Evolutionary conservation across 768 basidiomycete genomes (phyloP).

Genomic region (Trametes punicea): DNA sequence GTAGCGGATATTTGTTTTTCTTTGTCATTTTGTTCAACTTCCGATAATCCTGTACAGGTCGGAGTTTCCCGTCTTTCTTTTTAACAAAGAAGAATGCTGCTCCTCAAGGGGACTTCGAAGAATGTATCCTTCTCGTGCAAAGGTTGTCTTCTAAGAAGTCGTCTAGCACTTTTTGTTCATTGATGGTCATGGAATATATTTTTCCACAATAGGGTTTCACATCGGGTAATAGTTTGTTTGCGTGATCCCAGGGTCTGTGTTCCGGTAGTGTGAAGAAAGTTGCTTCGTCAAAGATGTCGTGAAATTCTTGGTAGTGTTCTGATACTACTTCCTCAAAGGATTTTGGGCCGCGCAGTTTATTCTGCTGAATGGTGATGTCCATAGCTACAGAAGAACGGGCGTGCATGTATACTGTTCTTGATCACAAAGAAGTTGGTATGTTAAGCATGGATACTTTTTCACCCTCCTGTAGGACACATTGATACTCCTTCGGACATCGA

Average conservation of each 20-base stretch:
- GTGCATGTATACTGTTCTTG: not conserved
- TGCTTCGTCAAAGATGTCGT: constrained; percentile 26
- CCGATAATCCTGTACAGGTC: constrained; percentile 32
- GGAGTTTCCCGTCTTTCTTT: constrained; percentile 29
- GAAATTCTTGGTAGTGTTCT: constrained; percentile 26
- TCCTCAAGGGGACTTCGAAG: constrained; percentile 20
- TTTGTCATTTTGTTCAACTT: constrained; percentile 32
- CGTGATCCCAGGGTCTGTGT: constrained; percentile 33
- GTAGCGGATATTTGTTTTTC: constrained; percentile 34
- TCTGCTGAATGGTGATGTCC: not conserved
- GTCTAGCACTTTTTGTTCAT: constrained; percentile 13
- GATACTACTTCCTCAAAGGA: not conserved
- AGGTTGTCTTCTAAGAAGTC: constrained; percentile 24
- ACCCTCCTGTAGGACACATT: not conserved
- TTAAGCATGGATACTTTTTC: not conserved
- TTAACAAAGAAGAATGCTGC: constrained; percentile 31
- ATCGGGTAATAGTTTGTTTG: constrained; percentile 31
- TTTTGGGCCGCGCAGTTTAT: not conserved
- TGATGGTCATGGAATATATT: constrained; percentile 15
- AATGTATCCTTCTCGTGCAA: constrained; percentile 17
- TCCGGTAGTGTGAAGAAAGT: constrained; percentile 30
- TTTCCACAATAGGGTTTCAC: constrained; percentile 19
- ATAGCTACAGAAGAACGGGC: not conserved
- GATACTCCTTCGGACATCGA: not conserved
- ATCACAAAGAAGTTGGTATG: not conserved